phyloP scores from a whole-genome alignment of 108 stramenopile genomes.

The Nitzschia sp. region DNA sequence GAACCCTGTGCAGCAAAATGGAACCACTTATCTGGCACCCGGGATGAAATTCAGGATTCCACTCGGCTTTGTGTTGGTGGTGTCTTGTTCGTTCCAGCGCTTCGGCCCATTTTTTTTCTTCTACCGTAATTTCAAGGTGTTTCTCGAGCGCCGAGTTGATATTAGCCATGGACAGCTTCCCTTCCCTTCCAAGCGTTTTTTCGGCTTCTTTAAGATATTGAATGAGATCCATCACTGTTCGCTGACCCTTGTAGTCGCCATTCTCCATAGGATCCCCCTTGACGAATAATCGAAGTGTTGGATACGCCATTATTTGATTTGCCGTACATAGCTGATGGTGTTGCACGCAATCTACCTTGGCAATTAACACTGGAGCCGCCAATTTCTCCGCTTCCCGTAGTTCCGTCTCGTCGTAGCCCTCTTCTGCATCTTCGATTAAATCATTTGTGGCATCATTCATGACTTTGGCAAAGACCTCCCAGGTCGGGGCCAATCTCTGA shows the following conservation, averaged over 20 bases:
- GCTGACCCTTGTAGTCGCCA: constrained; percentile 79
- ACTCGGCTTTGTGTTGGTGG: constrained; percentile 20
- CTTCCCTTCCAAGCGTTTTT: constrained; percentile 37
- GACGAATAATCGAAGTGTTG: constrained; percentile 85
- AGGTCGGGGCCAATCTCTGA: constrained; percentile 66
- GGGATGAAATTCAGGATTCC: constrained; percentile 59
- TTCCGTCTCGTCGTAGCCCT: constrained; percentile 57
- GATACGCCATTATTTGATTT: constrained; percentile 86
- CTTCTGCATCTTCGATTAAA: constrained; percentile 34
- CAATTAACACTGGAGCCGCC: constrained; percentile 69
- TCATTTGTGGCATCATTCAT: constrained; percentile 60
- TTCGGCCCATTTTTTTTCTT: constrained; percentile 67
- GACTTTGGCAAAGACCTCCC: constrained; percentile 75
- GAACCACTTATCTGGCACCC: constrained; percentile 77
- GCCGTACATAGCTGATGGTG: constrained; percentile 71
- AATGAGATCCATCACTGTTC: constrained; percentile 78
- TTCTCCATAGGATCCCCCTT: constrained; percentile 47
- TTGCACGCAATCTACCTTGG: constrained; percentile 82
- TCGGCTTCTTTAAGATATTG: constrained; percentile 52
- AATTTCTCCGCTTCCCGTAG: constrained; percentile 54
- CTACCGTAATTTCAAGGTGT: constrained; percentile 43
- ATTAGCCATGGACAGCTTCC: constrained; percentile 21
- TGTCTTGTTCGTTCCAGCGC: constrained; percentile 32
- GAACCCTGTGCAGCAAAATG: constrained; percentile 85
- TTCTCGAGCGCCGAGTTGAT: constrained; percentile 33